Evolutionary conservation across 2,329 filamentous ascomycete species (phyloP), one percentile per base, ranked within the genome.

Genomic region (Epichloe aotearoae): DNA sequence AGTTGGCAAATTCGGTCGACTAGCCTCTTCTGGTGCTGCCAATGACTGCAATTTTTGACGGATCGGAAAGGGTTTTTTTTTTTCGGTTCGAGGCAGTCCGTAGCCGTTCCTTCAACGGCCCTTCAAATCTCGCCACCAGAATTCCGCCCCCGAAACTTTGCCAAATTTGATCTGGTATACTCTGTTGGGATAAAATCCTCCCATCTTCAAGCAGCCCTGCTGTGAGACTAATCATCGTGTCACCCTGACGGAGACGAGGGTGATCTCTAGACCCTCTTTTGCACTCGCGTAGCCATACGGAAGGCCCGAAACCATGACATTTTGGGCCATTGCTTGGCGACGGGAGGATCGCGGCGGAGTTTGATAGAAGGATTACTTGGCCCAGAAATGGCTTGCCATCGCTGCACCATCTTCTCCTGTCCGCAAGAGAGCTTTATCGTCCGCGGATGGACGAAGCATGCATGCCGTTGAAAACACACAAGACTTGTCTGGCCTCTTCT

Each of bases 181-280:
- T 20, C 33, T 30, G 46, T 49, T 30, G 46, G 46, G 42, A 41
- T 23, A 45, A 11, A 46, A 38, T 26, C 14, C 46, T 40, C 36
- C 30, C 48, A 43, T 46, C 47, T 49, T 19, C 26, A 26, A 30
- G 37, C 26, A 38, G 39, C 11, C 41, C 49, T 53, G 45, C 15
- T 44, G 52, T 53, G 52, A 53, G 48, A 53, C 52, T 36, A 14
- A 34, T 47, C 20, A 46, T 51, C 44, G 48, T 51, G 46, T 49
- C 19, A 53, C 52, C 44, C 23, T 19, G 41, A 26, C 33, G 36
- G 46, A 53, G 45, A 46, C 46, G 49, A 50, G 33, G 40, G 19
- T 12, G 39, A 20, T 47, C 39, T 41, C 26, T 5, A 45, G 30
- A 50, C 51, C 47, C 47, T 43, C 33, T 49, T 40, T 38, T 43